Conservation (phyloP, 495 filamentous ascomycete genomes). For the Tuber umbilicatum region DNA sequence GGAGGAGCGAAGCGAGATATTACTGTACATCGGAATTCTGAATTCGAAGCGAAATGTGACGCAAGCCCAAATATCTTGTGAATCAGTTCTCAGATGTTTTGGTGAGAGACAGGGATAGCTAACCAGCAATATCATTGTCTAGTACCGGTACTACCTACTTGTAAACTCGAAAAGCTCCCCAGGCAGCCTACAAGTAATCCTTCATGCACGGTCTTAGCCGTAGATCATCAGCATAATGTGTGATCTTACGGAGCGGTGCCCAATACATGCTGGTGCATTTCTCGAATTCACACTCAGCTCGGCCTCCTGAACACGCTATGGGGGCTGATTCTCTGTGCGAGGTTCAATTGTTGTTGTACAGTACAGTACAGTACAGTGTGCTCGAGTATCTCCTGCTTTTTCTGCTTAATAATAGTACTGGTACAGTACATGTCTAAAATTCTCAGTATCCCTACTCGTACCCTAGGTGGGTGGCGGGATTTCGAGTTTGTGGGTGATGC, state of each 20-base stretch:
- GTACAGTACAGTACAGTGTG: no score
- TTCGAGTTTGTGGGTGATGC: background rate
- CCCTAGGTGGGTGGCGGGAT: background rate
- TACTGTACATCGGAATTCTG: background rate
- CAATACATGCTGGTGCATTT: background rate
- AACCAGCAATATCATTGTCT: no score
- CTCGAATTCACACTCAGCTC: background rate
- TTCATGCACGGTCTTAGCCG: background rate
- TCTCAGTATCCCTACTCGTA: background rate
- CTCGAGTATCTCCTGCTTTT: background rate
- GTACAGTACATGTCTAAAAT: background rate
- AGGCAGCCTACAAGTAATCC: background rate
- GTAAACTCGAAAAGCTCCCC: background rate
- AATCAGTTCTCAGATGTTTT: background rate
- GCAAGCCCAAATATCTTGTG: background rate
- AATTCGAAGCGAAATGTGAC: background rate
- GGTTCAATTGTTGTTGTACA: background rate
- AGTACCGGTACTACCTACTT: no score
- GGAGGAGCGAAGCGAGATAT: background rate
- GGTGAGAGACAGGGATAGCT: no score
- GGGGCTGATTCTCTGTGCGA: background rate
- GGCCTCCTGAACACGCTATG: background rate
- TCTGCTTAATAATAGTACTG: no score
- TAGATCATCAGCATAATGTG: background rate
- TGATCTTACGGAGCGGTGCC: background rate